Evolutionary conservation across 2,329 filamentous ascomycete species (phyloP), one percentile per base, ranked within the genome.

Genomic region (Apiospora kogelbergensis): DNA sequence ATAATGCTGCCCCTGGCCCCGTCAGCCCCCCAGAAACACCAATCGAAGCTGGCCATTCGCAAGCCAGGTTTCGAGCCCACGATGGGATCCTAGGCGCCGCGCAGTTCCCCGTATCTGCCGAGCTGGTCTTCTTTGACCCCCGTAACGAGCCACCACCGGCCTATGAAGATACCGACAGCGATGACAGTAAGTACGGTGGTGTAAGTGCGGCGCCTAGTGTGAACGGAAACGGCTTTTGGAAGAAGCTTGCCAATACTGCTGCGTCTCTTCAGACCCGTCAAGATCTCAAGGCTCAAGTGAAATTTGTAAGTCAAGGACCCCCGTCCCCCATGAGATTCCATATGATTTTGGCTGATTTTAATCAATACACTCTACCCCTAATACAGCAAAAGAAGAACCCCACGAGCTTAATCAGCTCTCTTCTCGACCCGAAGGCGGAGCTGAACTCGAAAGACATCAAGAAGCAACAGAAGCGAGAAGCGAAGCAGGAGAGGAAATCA

Each of bases 371-470:
- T 2, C 11, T 6, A 13, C 40, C 11, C 40, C 5, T 41, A 11
- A 41, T 48, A 13, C 3, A 68, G 67, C 57, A 68, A 66, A 70
- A 63, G 11, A 73, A 71, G 33, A 71, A 73, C 11, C 71, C 72
- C 13, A 66, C 68, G 1, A 68, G 71, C 45, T 37, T 67, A 2
- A 70, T 73, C 13, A 70, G 67, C 26, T 24, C 69, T 5, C 57
- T 73, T 0, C 60, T 73, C 30, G 71, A 73, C 22, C 70, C 72
- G 1, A 71, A 72, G 2, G 69, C 70, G 0, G 72, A 73, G 42
- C 67, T 73, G 26, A 70, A 67, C 2, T n/a, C 65, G 9, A 73
- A 72, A 7, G 72, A 73, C 57, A 17, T 67, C 40, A 45, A 66
- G 26, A 73, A 71, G 63, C 72, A 73, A 48, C 66, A 68, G 13